Evolutionary conservation across 73 alveolate genomes (phyloP), one percentile per base, ranked within the genome.

Genomic region (Paramecium octaurelia): DNA sequence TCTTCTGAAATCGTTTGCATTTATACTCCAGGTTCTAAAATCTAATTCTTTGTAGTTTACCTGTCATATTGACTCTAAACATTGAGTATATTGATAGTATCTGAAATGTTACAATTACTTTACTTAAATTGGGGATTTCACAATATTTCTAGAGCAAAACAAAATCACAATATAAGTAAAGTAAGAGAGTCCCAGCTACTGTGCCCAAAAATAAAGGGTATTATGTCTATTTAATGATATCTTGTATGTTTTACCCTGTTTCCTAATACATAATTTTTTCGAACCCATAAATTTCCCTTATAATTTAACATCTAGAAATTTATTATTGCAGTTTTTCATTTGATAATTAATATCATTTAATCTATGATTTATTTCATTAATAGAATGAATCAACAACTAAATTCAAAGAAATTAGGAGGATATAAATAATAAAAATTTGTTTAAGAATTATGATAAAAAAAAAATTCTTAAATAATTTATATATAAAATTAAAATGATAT

Each of bases 11-110:
- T 54, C 34, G 84, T 64, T 27, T 64, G 27, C 84, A 64, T 31
- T 64, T 64, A 64, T 12, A 64, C 84, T 31, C 84, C 84, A 64
- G 84, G 84, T 64, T 64, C 84, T 64, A 64, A 64, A 34, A 34
- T 20, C 20, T 31, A 14, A 34, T 5, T 27, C 7, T 18, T 54
- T 54, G 69, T 18, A 64, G 12, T 64, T 31, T 64, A 64, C 84
- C 84, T 64, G 84, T 64, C 84, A 64, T 64, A 64, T 64, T 64
- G 16, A 64, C 84, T 64, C 50, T 64, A 64, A 64, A 64, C 84
- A 64, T 64, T 27, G 46, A 64, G 48, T 64, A 64, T 3, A 64
- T 31, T 27, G 84, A 64, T 31, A 64, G 46, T 2, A 64, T 64
- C 46, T 64, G 84, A 64, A 64, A 64, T 64, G 46, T 64, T 31